These are phyloP conservation scores for Fremontodendron californicum DNA, from an alignment of 345 rosid species.

Conservation along the genomic window DNA sequence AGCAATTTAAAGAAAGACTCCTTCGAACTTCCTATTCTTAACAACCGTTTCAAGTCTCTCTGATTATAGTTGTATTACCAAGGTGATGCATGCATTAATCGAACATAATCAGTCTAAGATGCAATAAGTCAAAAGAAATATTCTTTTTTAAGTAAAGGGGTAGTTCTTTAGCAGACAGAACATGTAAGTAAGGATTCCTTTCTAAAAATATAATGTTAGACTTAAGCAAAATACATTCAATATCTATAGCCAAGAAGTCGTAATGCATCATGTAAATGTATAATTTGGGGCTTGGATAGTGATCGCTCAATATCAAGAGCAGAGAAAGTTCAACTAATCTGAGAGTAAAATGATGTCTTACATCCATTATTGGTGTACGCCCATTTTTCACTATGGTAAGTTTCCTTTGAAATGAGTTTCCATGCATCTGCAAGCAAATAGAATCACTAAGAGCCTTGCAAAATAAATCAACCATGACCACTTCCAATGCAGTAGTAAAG, in stretches of 20 bases:
- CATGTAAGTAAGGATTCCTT: background rate
- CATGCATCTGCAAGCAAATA: conserved; percentile 69
- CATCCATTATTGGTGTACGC: conserved; percentile 61
- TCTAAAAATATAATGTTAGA: background rate
- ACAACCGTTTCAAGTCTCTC: background rate
- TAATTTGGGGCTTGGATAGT: background rate
- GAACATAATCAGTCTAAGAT: background rate
- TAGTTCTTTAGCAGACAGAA: background rate
- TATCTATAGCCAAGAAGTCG: background rate
- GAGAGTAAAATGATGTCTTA: conserved; percentile 37
- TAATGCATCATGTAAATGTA: background rate
- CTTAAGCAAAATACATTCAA: background rate
- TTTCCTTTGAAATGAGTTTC: conserved; percentile 91
- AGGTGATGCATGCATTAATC: background rate
- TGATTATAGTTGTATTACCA: background rate
- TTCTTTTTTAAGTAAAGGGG: background rate
- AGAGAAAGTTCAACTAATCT: background rate
- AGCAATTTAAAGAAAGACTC: background rate
- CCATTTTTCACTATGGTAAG: conserved; percentile 77
- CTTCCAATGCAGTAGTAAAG: conserved; percentile 2
- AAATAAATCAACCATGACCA: conserved; percentile 11
- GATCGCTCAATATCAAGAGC: background rate
- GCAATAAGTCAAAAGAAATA: background rate
- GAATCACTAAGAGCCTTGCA: conserved; percentile 16
- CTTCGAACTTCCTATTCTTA: background rate